Percentiles rank a stretch among this genome's conserved stretches.
Conservation (phyloP, 140 eudicot species). For the Stevia rebaudiana region DNA sequence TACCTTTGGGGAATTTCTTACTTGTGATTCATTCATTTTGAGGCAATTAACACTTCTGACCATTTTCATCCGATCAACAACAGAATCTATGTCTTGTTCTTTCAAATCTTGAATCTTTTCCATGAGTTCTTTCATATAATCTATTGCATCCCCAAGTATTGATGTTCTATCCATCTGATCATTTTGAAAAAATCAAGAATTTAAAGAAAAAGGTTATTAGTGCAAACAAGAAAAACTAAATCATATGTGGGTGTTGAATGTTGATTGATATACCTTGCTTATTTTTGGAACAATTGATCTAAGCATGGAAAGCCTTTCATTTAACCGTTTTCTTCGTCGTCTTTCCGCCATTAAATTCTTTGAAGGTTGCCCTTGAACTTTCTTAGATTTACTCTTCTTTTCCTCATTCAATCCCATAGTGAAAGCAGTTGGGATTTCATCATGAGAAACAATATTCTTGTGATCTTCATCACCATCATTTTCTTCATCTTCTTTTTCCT, state of each 20-base stretch:
- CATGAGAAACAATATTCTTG: slow-evolving; percentile 16
- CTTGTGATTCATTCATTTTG: slow-evolving; percentile 42
- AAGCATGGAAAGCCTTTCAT: slow-evolving; percentile 86
- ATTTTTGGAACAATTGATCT: slow-evolving; percentile 86
- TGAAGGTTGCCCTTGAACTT: slow-evolving; percentile 69
- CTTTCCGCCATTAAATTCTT: slow-evolving; percentile 95
- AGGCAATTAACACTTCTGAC: slow-evolving; percentile 35
- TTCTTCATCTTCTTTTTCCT: slow-evolving; percentile 23
- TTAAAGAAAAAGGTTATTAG: background rate
- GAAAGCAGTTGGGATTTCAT: slow-evolving; percentile 21
- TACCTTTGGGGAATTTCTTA: slow-evolving; percentile 68
- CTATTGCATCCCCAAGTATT: slow-evolving; percentile 77
- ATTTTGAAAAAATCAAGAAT: background rate
- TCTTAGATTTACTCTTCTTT: slow-evolving; percentile 43
- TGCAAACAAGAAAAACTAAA: background rate
- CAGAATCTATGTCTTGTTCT: slow-evolving; percentile 31
- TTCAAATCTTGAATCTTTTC: slow-evolving; percentile 48
- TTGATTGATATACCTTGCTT: slow-evolving; percentile 62
- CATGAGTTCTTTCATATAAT: slow-evolving; percentile 72
- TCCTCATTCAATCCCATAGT: slow-evolving; percentile 30
- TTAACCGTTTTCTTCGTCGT: slow-evolving; percentile 66
- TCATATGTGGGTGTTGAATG: slow-evolving; percentile 10
- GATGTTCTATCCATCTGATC: slow-evolving; percentile 92
- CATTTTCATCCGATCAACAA: slow-evolving; percentile 20
- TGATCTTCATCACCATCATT: slow-evolving; percentile 19